Evolutionary conservation across 768 basidiomycete genomes (phyloP).

Genomic region (Cyclocybe aegerita): DNA sequence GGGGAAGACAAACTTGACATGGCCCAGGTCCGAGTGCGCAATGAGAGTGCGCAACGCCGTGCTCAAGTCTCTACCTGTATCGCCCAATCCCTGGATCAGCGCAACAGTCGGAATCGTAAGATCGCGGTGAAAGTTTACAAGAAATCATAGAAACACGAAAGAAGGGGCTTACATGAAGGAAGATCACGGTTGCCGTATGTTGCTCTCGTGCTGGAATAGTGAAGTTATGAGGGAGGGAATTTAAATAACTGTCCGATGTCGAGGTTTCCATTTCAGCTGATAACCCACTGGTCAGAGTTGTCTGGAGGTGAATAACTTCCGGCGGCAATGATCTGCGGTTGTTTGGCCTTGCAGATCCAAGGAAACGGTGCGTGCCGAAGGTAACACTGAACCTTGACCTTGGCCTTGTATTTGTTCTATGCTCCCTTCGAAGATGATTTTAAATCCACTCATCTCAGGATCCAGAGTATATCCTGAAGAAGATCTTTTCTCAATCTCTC

Average conservation of each 20-base stretch:
- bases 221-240: conserved; percentile 40
- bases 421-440: too few relatives aligned
- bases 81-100: conserved; percentile 63
- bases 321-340: too few relatives aligned
- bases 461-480: too few relatives aligned
- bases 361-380: too few relatives aligned
- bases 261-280: background rate
- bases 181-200: conserved; percentile 85
- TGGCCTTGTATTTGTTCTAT: too few relatives aligned
- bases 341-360: too few relatives aligned
- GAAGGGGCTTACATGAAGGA: conserved; percentile 67
- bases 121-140: background rate
- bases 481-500: too few relatives aligned
- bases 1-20: conserved; percentile 88
- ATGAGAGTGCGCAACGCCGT: conserved; percentile 65
- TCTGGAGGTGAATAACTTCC: conserved; percentile 1
- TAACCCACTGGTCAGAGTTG: background rate
- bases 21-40: conserved; percentile 46
- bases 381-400: too few relatives aligned
- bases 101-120: background rate
- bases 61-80: conserved; percentile 69
- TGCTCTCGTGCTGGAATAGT: conserved; percentile 49
- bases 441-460: too few relatives aligned
- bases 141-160: background rate
- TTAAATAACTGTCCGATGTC: background rate